Evolutionary conservation across 371 early-diverging fungal genomes (phyloP).

Genomic region (Zopfochytrium polystomum): DNA sequence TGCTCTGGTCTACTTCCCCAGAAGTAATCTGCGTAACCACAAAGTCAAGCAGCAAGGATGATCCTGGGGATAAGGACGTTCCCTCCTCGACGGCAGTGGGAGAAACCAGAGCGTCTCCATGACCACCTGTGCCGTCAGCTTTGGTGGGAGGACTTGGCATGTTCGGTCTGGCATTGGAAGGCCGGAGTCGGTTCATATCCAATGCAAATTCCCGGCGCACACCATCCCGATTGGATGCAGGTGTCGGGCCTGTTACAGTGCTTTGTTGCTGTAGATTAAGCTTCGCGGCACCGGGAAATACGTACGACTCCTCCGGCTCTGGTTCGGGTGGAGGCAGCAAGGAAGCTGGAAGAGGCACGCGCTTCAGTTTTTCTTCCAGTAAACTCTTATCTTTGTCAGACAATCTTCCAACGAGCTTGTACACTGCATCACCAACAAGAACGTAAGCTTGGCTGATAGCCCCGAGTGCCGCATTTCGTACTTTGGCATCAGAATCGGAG

Average conservation of each 20-base stretch:
- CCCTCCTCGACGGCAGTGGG: no score
- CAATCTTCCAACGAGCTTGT: slow-evolving; percentile 67
- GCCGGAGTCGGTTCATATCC: no score
- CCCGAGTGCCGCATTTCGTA: slow-evolving; percentile 72
- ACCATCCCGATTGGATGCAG: no score
- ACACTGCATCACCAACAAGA: slow-evolving; percentile 69
- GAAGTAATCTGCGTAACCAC: slow-evolving; percentile 73
- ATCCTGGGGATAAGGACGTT: no score
- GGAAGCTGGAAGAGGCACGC: slow-evolving; percentile 42
- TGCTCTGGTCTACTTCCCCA: slow-evolving; percentile 64
- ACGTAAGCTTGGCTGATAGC: slow-evolving; percentile 71
- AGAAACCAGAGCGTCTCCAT: no score
- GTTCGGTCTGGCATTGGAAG: slow-evolving; percentile 6
- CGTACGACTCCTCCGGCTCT: slow-evolving; percentile 1
- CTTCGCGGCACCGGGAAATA: slow-evolving; percentile 13
- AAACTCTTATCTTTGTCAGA: slow-evolving; percentile 77
- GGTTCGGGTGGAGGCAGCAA: no score
- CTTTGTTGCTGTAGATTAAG: no score
- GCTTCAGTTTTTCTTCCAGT: slow-evolving; percentile 72
- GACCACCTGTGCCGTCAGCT: neutral
- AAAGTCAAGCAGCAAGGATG: slow-evolving; percentile 54
- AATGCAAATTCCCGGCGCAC: no score
- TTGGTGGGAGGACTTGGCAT: slow-evolving; percentile 1
- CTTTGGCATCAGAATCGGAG: slow-evolving; percentile 76
- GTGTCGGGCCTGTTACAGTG: no score